Evolutionary conservation across 805 yeast genomes (phyloP).

Genomic region (Candida golubevii): DNA sequence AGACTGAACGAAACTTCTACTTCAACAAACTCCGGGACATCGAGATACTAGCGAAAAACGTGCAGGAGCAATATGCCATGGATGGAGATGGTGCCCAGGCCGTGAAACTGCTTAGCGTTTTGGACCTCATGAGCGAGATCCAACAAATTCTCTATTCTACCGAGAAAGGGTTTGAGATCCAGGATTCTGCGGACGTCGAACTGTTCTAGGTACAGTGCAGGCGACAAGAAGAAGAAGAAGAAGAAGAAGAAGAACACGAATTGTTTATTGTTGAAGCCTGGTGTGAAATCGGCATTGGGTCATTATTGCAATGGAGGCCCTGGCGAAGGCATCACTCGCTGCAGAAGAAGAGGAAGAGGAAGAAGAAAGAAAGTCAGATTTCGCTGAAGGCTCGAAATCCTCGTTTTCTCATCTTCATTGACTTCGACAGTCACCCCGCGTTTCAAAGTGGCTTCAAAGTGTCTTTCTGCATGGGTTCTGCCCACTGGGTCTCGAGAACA

Average conservation of each 20-base stretch:
- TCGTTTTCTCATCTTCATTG: no score
- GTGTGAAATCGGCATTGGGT: no score
- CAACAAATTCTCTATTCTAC: slow-evolving; percentile 76
- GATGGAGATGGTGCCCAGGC: slow-evolving; percentile 38
- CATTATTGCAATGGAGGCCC: no score
- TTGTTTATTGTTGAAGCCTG: no score
- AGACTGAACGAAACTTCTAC: slow-evolving; percentile 84
- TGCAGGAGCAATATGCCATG: slow-evolving; percentile 21
- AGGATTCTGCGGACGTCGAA: slow-evolving; percentile 4
- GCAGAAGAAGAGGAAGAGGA: no score
- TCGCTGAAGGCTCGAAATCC: no score
- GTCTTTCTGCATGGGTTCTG: background rate
- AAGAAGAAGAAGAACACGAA: no score
- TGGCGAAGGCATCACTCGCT: no score
- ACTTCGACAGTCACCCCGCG: no score
- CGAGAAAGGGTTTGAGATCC: slow-evolving; percentile 74
- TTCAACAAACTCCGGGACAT: slow-evolving; percentile 85
- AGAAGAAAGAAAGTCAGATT: no score
- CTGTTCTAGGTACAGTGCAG: background rate
- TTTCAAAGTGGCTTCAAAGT: no score
- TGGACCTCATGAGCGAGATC: slow-evolving; percentile 46
- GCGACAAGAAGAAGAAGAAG: background rate
- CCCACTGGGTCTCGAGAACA: background rate
- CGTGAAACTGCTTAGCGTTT: slow-evolving; percentile 19
- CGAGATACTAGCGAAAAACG: slow-evolving; percentile 70